Percentiles rank a stretch among this genome's conserved stretches.
These are phyloP conservation scores for Singerocomus inundabilis DNA, from an alignment of 1,284 basidiomycete genomes.

Conservation along the genomic window DNA sequence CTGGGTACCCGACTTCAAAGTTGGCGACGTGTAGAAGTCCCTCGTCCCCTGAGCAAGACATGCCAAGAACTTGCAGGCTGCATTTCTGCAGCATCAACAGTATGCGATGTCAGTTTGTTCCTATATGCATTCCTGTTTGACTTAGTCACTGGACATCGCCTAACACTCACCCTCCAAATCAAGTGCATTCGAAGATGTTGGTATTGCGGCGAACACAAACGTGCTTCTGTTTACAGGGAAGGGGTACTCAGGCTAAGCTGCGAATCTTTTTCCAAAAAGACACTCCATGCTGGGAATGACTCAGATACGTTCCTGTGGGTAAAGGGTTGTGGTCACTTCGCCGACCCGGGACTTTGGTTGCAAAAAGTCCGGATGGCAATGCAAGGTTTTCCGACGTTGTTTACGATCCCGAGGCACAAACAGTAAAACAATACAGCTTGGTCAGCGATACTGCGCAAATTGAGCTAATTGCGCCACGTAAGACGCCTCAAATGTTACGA, in stretches of 20 bases:
- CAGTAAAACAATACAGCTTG: conserved; percentile 38
- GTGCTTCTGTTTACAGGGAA: no score
- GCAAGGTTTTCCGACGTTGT: conserved; percentile 46
- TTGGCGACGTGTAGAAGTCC: neutral
- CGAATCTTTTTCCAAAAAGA: conserved; percentile 5
- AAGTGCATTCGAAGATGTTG: conserved; percentile 46
- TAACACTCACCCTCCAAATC: conserved; percentile 51
- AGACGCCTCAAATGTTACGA: conserved; percentile 41
- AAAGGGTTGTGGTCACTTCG: conserved; percentile 18
- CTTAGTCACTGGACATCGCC: conserved; percentile 46
- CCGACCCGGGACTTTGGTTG: conserved; percentile 22
- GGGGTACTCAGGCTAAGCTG: no score
- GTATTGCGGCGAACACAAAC: conserved; percentile 40
- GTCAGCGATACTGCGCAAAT: conserved; percentile 48
- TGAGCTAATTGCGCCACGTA: conserved; percentile 46
- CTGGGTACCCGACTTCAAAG: neutral
- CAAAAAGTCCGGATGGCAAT: conserved; percentile 58
- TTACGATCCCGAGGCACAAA: conserved; percentile 38
- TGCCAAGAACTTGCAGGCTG: neutral
- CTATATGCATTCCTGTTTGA: neutral
- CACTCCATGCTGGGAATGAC: neutral
- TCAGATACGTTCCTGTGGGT: neutral
- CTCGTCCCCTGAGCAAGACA: neutral
- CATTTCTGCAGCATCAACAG: conserved; percentile 18
- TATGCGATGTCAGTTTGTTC: conserved; percentile 29